Base-by-base conservation (phyloP, 257 asterid genomes). In the Solanum dulcamara region DNA sequence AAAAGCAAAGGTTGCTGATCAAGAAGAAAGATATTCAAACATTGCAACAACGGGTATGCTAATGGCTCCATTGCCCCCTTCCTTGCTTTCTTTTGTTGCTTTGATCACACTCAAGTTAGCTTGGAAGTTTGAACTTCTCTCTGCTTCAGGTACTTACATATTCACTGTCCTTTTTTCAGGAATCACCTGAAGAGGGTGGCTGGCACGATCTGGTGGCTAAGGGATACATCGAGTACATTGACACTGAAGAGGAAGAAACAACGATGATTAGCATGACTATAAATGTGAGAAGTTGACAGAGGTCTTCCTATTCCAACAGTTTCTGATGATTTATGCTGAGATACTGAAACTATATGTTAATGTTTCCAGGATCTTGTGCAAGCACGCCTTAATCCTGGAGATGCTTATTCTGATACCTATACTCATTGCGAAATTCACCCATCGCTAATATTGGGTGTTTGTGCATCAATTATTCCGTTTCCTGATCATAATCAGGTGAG, bases 181-280 rank as follows among this genome's bases (percentile, higher is more conserved):
- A 96, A 90, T 87, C 97, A 46, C 93, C 96, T 28, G 98, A 96
- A 68, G 99, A 94, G 74, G 97, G 96, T 83, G 98, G 98, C 83
- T 96, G 99, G 99, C 97, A 92, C 64, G 96, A 95, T 60, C 92
- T 95, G 84, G 97, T 95, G 84, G 88, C 97, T 2, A 95, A 94
- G 87, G 99, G 99, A 71, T 96, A 86, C 84, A 96, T 96, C 38
- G 98, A 96, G 85, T 94, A 96, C 86, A 92, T 96, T 2, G 99
- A 94, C 82, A 96, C 99, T 18, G 99, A 96, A 90, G 98, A 95
- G 90, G 98, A 95, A 90, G 98, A 96, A 91, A 96, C 98, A 42
- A 96, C 99, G 85, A 94, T 96, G 99, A 96, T 96, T 88, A 95
- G 98, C 86, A 96, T 96, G 99, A 96, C 99, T 13, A 96, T 96